These are phyloP conservation scores for Vitis amurensis DNA, from an alignment of 164 flowering plant genomes.

Conservation along the genomic window DNA sequence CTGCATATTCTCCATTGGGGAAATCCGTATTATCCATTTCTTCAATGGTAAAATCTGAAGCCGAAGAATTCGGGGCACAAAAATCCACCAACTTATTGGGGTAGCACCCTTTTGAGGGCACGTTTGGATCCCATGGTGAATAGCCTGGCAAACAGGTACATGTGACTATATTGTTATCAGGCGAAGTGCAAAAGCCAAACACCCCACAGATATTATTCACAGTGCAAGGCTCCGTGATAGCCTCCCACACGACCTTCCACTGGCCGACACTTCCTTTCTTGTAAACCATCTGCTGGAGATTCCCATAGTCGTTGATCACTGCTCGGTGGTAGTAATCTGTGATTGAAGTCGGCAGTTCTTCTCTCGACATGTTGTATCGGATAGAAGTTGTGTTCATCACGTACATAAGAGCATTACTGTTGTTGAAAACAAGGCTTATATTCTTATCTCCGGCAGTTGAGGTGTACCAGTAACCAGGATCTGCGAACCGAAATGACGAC, in stretches of 20 bases:
- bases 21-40: constrained; percentile 13
- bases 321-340: constrained; percentile 23
- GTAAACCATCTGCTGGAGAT: constrained; percentile 17
- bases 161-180: constrained; percentile 4
- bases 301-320: constrained; percentile 15
- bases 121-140: constrained; percentile 15
- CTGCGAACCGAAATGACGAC: constrained; percentile 17
- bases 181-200: constrained; percentile 23
- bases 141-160: constrained; percentile 20
- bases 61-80: constrained; percentile 5
- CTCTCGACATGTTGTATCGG: not conserved
- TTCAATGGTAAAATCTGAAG: constrained; percentile 3
- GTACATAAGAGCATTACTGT: constrained; percentile 5
- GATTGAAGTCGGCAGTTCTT: constrained; percentile 5
- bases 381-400: not conserved
- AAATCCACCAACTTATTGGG: constrained; percentile 12
- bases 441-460: constrained; percentile 1
- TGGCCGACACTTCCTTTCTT: constrained; percentile 8
- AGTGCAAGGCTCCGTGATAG: constrained; percentile 16
- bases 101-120: constrained; percentile 19
- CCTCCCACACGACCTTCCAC: constrained; percentile 16
- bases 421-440: constrained; percentile 14
- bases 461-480: constrained; percentile 18
- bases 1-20: constrained; percentile 4
- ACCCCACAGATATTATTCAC: constrained; percentile 19